These are phyloP conservation scores for Colletotrichum kahawae DNA, from an alignment of 2,329 filamentous ascomycete genomes.

Conservation along the genomic window DNA sequence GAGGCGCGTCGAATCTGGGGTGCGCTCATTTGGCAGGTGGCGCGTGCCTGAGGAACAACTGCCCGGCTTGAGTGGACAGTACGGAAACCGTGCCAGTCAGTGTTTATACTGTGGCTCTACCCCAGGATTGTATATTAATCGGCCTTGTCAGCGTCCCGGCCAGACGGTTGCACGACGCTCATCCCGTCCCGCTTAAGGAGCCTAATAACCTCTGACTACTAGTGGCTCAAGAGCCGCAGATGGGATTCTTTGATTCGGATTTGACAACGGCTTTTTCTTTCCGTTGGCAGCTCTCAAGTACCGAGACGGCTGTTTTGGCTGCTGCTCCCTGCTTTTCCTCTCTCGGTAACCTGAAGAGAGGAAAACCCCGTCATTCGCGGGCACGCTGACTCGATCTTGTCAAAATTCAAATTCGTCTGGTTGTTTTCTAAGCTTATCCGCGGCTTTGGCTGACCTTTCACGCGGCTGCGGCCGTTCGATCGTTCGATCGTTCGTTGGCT, in stretches of 20 bases:
- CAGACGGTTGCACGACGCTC: background rate
- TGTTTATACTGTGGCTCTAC: background rate
- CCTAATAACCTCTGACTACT: background rate
- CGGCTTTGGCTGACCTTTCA: background rate
- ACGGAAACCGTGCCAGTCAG: fast-evolving
- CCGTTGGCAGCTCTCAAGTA: background rate
- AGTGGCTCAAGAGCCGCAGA: background rate
- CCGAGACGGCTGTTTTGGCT: background rate
- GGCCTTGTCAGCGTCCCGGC: background rate
- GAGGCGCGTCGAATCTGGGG: constrained; percentile 9
- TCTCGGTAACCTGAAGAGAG: background rate
- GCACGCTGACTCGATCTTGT: background rate
- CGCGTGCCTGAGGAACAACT: constrained; percentile 16
- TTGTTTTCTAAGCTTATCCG: background rate
- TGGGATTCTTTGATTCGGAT: background rate
- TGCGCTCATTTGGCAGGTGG: constrained; percentile 1
- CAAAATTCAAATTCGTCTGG: background rate
- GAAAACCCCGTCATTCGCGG: background rate
- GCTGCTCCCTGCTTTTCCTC: background rate
- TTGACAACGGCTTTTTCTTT: background rate
- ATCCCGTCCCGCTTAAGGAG: background rate
- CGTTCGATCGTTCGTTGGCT: background rate
- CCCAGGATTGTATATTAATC: background rate
- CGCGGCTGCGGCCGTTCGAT: background rate
- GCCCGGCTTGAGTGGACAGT: background rate